Conservation (phyloP, 345 rosid species). For the Brassica napus region DNA sequence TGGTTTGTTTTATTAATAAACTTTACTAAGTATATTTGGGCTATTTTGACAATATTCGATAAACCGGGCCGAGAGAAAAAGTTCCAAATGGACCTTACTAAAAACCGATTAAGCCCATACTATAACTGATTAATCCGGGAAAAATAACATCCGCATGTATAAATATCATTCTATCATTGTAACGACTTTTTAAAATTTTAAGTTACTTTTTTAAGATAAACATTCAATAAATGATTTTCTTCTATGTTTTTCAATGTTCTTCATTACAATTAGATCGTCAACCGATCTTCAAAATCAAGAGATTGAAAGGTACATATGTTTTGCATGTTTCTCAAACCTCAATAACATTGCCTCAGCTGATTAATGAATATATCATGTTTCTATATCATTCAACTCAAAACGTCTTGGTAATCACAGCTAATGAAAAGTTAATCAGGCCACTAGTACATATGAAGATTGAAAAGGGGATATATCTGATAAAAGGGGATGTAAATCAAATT, state of each 20-base stretch:
- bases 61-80: not conserved
- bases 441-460: not conserved
- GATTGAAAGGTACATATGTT: not conserved
- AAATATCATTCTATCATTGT: too few relatives aligned
- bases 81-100: too few relatives aligned
- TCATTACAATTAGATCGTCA: not conserved
- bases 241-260: not conserved
- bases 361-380: not conserved
- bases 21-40: not conserved
- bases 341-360: not conserved
- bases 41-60: not conserved
- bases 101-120: too few relatives aligned
- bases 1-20: too few relatives aligned
- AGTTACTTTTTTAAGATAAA: too few relatives aligned
- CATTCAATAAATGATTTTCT: too few relatives aligned
- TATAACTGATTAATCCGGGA: too few relatives aligned
- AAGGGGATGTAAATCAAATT: not conserved
- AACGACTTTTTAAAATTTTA: too few relatives aligned
- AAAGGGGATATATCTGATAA: not conserved
- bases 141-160: too few relatives aligned
- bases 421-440: not conserved
- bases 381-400: not conserved
- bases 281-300: not conserved
- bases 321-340: not conserved
- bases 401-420: not conserved